Conservation (phyloP, 805 yeast species). For the Wickerhamomyces hampshirensis region DNA sequence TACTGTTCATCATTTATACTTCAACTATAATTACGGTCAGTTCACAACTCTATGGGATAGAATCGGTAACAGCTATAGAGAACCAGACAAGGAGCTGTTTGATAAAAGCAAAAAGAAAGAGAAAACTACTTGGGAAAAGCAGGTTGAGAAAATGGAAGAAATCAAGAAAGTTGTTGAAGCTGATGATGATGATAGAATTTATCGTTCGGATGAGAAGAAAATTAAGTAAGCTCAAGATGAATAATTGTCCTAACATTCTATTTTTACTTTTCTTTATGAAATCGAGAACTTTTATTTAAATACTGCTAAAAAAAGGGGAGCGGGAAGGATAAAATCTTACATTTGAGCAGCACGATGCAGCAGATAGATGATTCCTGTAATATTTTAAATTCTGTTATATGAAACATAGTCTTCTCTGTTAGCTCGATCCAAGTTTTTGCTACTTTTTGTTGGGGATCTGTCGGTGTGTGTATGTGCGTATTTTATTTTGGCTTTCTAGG, state of each 20-base stretch:
- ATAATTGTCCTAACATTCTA: neutral
- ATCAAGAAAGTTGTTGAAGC: constrained; percentile 80
- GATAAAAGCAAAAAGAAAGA: constrained; percentile 56
- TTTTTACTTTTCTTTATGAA: neutral
- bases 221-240: neutral
- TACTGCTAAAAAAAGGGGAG: neutral
- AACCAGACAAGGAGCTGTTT: constrained; percentile 84
- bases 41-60: constrained; percentile 98
- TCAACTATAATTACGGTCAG: constrained; percentile 97
- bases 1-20: constrained; percentile 93
- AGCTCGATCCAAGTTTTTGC: no score
- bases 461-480: no score
- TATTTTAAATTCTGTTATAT: no score
- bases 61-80: constrained; percentile 87
- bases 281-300: neutral
- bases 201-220: constrained; percentile 46
- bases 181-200: constrained; percentile 67
- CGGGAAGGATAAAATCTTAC: no score
- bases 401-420: no score
- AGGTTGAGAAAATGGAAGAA: constrained; percentile 67
- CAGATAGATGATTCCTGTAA: no score
- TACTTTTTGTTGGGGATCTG: no score
- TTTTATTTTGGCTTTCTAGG: no score
- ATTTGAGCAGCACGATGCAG: no score
- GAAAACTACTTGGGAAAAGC: constrained; percentile 61